Percentiles rank a stretch among this genome's conserved stretches.
phyloP scores from a whole-genome alignment of 2,329 filamentous ascomycete species.

The Fonsecaea nubica region DNA sequence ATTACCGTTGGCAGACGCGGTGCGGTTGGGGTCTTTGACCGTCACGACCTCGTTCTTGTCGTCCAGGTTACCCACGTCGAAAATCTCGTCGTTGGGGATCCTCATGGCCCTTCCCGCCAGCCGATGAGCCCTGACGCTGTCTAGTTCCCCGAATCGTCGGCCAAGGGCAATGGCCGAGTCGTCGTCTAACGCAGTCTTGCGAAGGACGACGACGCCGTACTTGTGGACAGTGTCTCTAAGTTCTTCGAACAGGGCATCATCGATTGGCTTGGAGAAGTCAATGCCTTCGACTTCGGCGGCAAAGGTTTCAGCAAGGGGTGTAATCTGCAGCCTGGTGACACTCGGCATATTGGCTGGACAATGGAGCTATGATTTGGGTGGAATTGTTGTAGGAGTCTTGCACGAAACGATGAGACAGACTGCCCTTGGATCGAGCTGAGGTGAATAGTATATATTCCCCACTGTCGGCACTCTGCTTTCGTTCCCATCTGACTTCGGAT shows the following conservation, averaged over 20 bases:
- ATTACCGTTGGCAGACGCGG: slow-evolving; percentile 9
- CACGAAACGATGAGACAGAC: not conserved
- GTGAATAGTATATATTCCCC: not conserved
- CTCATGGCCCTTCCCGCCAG: slow-evolving; percentile 4
- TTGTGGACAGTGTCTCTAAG: not conserved
- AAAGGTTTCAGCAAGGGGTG: slow-evolving; percentile 9
- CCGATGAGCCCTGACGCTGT: slow-evolving; percentile 8
- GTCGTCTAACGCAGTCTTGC: slow-evolving; percentile 3
- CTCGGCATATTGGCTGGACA: slow-evolving; percentile 2
- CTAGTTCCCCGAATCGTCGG: slow-evolving; percentile 8
- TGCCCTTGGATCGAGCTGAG: not conserved
- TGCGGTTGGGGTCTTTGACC: slow-evolving; percentile 2
- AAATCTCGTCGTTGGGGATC: slow-evolving; percentile 16
- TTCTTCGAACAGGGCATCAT: not conserved
- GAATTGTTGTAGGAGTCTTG: not conserved
- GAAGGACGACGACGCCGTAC: slow-evolving; percentile 5
- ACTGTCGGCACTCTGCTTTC: not conserved
- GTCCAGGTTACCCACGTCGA: slow-evolving; percentile 20
- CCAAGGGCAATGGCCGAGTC: slow-evolving; percentile 11
- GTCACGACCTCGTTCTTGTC: slow-evolving; percentile 12
- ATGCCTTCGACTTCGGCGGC: slow-evolving; percentile 13
- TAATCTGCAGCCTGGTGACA: slow-evolving; percentile 13
- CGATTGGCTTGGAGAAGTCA: slow-evolving; percentile 14
- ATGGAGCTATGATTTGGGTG: not conserved
- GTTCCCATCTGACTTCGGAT: not conserved